Percentiles rank a stretch among this genome's conserved stretches.
Conservation (phyloP, 768 basidiomycete genomes). For the Gymnopilus junonius region DNA sequence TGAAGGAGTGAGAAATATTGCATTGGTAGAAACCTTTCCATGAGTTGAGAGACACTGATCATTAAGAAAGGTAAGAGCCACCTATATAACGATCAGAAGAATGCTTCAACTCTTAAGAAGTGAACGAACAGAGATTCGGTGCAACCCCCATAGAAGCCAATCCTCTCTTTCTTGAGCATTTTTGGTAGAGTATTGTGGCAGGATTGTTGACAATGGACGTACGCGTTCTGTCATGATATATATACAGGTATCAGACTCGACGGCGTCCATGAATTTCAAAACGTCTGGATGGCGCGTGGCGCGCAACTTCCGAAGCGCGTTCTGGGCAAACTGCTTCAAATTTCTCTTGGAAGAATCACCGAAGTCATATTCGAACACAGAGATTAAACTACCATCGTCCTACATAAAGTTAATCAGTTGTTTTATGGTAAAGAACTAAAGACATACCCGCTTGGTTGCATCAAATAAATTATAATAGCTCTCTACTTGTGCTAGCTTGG, state of each 20-base stretch:
- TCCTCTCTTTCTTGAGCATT: slow-evolving; percentile 74
- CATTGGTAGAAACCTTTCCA: slow-evolving; percentile 73
- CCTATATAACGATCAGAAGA: slow-evolving; percentile 46
- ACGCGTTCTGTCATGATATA: slow-evolving; percentile 97
- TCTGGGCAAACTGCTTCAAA: slow-evolving; percentile 78
- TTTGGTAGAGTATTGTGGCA: slow-evolving; percentile 68
- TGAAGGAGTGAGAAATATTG: slow-evolving; percentile 89
- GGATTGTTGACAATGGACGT: slow-evolving; percentile 64
- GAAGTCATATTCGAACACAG: slow-evolving; percentile 92
- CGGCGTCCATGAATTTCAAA: slow-evolving; percentile 92
- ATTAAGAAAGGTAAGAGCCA: slow-evolving; percentile 90
- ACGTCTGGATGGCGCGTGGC: slow-evolving; percentile 95
- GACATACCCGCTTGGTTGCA: slow-evolving; percentile 79
- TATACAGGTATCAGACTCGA: slow-evolving; percentile 86
- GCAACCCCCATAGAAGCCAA: slow-evolving; percentile 93
- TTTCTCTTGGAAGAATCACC: slow-evolving; percentile 61
- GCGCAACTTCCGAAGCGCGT: slow-evolving; percentile 87
- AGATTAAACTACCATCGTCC: slow-evolving; percentile 88
- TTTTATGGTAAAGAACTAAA: not conserved
- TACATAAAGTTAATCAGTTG: slow-evolving; percentile 31
- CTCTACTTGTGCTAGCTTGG: slow-evolving; percentile 68
- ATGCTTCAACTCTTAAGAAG: not conserved
- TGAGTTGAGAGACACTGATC: slow-evolving; percentile 83
- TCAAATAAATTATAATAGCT: slow-evolving; percentile 88
- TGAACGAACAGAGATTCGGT: slow-evolving; percentile 79